These are phyloP conservation scores for Neofusicoccum sp. DNA, from an alignment of 2,329 filamentous ascomycete genomes.

Conservation along the genomic window DNA sequence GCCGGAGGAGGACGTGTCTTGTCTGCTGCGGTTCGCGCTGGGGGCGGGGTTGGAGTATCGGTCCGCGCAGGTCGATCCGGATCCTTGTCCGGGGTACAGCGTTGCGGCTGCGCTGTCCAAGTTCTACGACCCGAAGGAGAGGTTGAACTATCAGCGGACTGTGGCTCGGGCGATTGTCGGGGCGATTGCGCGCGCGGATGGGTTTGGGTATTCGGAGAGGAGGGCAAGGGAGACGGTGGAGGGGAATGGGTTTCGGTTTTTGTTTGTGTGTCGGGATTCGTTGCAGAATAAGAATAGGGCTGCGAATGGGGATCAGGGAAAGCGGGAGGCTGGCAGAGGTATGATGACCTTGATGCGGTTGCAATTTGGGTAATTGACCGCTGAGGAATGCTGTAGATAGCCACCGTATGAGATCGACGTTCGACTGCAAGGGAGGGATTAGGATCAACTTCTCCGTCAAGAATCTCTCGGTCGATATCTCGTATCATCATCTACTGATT, in stretches of 20 bases:
- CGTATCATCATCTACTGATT: slow-evolving; percentile 2
- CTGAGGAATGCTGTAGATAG: background rate
- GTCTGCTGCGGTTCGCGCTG: background rate
- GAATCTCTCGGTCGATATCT: background rate
- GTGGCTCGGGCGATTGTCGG: slow-evolving; percentile 27
- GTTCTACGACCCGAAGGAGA: slow-evolving; percentile 18
- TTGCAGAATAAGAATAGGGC: slow-evolving; percentile 31
- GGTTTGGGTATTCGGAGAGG: slow-evolving; percentile 35
- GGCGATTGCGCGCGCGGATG: slow-evolving; percentile 31
- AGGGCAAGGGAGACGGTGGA: slow-evolving; percentile 30
- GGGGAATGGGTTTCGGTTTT: slow-evolving; percentile 32
- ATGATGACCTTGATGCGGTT: background rate
- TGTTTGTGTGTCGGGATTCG: slow-evolving; percentile 35
- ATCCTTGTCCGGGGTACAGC: slow-evolving; percentile 1
- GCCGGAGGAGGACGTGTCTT: background rate
- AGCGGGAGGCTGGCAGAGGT: background rate
- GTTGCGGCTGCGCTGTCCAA: slow-evolving; percentile 19
- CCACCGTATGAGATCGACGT: background rate
- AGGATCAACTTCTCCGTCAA: background rate
- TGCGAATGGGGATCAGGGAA: slow-evolving; percentile 23
- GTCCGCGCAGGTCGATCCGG: background rate
- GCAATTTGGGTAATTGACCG: background rate
- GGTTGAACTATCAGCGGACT: slow-evolving; percentile 14
- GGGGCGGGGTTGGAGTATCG: background rate
- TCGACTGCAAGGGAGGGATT: background rate